A percentile compares a stretch with the other conserved stretches of the same genome.
These are phyloP conservation scores for Alloascoidea africana DNA, from an alignment of 805 yeast genomes.

Conservation along the genomic window DNA sequence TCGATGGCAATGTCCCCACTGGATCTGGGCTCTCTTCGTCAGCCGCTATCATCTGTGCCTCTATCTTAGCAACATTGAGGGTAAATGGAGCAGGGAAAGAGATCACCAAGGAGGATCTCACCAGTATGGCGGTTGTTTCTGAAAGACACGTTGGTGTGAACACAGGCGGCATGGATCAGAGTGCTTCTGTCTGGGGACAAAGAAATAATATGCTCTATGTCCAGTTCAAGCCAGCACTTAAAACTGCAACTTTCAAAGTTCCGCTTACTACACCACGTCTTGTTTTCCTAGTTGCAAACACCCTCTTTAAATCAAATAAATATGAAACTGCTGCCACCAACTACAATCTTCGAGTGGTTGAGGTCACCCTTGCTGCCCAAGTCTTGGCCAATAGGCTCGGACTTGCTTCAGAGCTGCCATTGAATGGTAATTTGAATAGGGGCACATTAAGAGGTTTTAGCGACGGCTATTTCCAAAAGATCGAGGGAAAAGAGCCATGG, in stretches of 20 bases:
- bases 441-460: slow-evolving; percentile 55
- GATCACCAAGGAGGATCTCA: slow-evolving; percentile 35
- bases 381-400: slow-evolving; percentile 34
- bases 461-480: slow-evolving; percentile 28
- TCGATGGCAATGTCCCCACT: slow-evolving; percentile 55
- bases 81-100: slow-evolving; percentile 28
- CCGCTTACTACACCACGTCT: slow-evolving; percentile 29
- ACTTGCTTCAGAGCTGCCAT: slow-evolving; percentile 23
- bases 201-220: slow-evolving; percentile 40
- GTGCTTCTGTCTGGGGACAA: slow-evolving; percentile 55
- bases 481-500: slow-evolving; percentile 22
- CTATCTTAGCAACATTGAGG: slow-evolving; percentile 38
- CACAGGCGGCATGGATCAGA: slow-evolving; percentile 73
- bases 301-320: slow-evolving; percentile 47
- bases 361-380: slow-evolving; percentile 53
- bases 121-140: slow-evolving; percentile 44
- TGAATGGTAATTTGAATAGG: slow-evolving; percentile 34
- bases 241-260: slow-evolving; percentile 37
- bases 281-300: slow-evolving; percentile 47
- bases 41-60: slow-evolving; percentile 57
- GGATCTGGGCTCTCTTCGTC: slow-evolving; percentile 61
- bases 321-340: slow-evolving; percentile 55
- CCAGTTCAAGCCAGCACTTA: slow-evolving; percentile 42
- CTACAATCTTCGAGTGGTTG: slow-evolving; percentile 60
- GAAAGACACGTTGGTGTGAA: slow-evolving; percentile 64